phyloP scores from a whole-genome alignment of 768 basidiomycete species.

The Tricholoma sp. region DNA sequence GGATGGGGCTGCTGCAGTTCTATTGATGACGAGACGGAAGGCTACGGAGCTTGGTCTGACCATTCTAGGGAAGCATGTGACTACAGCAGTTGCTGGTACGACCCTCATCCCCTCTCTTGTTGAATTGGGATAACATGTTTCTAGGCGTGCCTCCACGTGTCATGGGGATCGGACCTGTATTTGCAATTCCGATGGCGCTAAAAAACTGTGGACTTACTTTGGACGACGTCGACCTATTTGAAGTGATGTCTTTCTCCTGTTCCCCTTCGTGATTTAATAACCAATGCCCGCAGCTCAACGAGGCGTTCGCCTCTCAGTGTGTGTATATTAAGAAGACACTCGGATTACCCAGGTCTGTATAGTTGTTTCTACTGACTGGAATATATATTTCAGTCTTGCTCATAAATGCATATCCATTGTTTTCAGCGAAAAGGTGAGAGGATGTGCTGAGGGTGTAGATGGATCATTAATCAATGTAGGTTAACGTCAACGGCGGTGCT shows the following conservation, averaged over 20 bases:
- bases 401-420: background rate
- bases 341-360: conserved; percentile 40
- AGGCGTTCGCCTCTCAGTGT: conserved; percentile 84
- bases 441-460: background rate
- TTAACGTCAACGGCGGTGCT: conserved; percentile 88
- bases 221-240: conserved; percentile 74
- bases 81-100: conserved; percentile 63
- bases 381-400: background rate
- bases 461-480: conserved; percentile 27
- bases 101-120: background rate
- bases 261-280: background rate
- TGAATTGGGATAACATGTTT: background rate
- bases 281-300: conserved; percentile 61
- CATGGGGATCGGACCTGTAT: conserved; percentile 84
- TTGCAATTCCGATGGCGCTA: conserved; percentile 78
- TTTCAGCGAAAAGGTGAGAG: conserved; percentile 32
- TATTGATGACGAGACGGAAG: conserved; percentile 76
- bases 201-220: conserved; percentile 58
- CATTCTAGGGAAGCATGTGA: conserved; percentile 74
- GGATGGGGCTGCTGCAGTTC: conserved; percentile 76
- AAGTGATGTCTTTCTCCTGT: conserved; percentile 38
- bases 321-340: conserved; percentile 69
- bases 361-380: background rate
- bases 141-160: conserved; percentile 71
- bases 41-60: conserved; percentile 70